These are phyloP conservation scores for Tetramitus jugosus DNA, from an alignment of 208 protist genomes.

Conservation along the genomic window DNA sequence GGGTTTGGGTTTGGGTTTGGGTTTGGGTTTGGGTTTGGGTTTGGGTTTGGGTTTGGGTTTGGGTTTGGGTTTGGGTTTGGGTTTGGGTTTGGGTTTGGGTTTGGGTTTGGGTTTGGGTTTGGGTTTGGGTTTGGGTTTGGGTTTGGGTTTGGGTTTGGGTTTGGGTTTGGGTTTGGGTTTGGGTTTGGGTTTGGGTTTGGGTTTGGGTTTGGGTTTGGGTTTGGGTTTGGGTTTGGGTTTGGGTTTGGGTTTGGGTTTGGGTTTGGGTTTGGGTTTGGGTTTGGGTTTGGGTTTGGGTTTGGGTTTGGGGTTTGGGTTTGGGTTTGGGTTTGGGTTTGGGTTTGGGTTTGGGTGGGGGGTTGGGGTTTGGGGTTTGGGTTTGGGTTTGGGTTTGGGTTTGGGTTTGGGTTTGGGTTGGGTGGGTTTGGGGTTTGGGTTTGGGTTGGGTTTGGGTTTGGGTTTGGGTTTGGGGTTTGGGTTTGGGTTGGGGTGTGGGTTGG, in stretches of 20 bases:
- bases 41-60: slow-evolving; percentile 20
- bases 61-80: slow-evolving; percentile 17
- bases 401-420: no score
- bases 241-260: slow-evolving; percentile 26
- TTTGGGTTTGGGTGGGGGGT: no score
- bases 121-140: slow-evolving; percentile 17
- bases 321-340: slow-evolving; percentile 24
- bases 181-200: slow-evolving; percentile 29
- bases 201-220: slow-evolving; percentile 29
- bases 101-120: slow-evolving; percentile 20
- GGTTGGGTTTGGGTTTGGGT: no score
- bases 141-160: slow-evolving; percentile 17
- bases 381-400: no score
- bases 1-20: slow-evolving; percentile 17
- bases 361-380: no score
- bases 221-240: slow-evolving; percentile 30
- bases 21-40: slow-evolving; percentile 17
- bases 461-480: no score
- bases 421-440: no score
- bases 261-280: slow-evolving; percentile 27
- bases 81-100: slow-evolving; percentile 17
- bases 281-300: slow-evolving; percentile 30
- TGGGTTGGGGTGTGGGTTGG: no score
- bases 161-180: slow-evolving; percentile 20
- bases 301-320: no score